A percentile compares a stretch with the other conserved stretches of the same genome.
phyloP scores from a whole-genome alignment of 495 filamentous ascomycete species.

The Daldinia childiae region DNA sequence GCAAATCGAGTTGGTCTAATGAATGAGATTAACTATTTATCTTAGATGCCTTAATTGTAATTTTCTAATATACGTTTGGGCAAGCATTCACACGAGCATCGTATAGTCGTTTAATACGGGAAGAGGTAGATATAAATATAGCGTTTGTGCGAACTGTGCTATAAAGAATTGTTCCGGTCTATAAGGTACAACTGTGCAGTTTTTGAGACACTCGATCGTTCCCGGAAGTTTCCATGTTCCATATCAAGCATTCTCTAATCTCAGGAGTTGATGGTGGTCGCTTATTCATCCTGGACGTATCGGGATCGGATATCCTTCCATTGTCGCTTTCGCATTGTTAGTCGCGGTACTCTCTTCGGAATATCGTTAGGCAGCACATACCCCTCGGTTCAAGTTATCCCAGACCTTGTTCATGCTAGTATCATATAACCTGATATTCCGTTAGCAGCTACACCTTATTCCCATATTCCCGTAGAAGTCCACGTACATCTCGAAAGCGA shows the following conservation, averaged over 20 bases:
- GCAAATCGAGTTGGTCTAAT: neutral
- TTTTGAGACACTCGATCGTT: constrained; percentile 13
- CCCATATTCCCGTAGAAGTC: neutral
- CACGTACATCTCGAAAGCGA: constrained; percentile 91
- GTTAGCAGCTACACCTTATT: constrained; percentile 37
- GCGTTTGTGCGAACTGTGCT: constrained; percentile 17
- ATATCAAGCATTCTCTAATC: neutral
- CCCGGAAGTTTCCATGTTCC: neutral
- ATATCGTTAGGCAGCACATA: constrained; percentile 60
- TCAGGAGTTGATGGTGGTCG: constrained; percentile 13
- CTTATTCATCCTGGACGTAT: constrained; percentile 78
- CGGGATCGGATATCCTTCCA: constrained; percentile 98
- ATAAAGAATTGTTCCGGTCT: constrained; percentile 27
- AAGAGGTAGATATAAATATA: neutral
- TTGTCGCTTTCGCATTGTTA: constrained; percentile 76
- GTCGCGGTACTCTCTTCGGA: constrained; percentile 21
- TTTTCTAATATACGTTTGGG: neutral
- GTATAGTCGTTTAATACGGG: neutral
- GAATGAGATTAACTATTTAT: neutral
- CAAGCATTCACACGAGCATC: neutral
- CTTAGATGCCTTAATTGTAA: neutral
- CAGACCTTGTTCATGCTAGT: constrained; percentile 80
- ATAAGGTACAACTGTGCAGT: constrained; percentile 34
- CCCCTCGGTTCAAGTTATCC: constrained; percentile 88
- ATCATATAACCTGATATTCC: constrained; percentile 74